Conservation (phyloP, 495 filamentous ascomycete species). For the Hamigera avellanea region DNA sequence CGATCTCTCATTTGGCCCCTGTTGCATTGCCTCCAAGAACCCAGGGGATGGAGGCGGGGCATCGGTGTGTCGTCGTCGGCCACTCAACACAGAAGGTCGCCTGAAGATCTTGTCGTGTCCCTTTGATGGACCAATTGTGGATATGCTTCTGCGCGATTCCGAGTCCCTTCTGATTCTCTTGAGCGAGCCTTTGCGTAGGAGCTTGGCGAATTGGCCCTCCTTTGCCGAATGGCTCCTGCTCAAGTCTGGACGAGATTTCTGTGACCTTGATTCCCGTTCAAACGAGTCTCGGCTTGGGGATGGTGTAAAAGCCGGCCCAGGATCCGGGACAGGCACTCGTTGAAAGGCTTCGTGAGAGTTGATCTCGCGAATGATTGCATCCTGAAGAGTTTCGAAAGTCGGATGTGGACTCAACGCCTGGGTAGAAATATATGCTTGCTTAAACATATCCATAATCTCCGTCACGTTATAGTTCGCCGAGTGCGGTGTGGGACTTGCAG, state of each 20-base stretch:
- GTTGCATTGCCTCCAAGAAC: slow-evolving; percentile 14
- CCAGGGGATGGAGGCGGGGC: slow-evolving; percentile 24
- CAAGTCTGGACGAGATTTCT: slow-evolving; percentile 1
- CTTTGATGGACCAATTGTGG: slow-evolving; percentile 18
- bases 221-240: slow-evolving; percentile 16
- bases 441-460: slow-evolving; percentile 36
- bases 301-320: slow-evolving; percentile 28
- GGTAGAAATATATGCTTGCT: slow-evolving; percentile 23
- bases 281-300: slow-evolving; percentile 16
- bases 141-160: slow-evolving; percentile 23
- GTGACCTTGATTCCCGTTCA: not conserved
- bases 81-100: slow-evolving; percentile 8
- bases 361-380: slow-evolving; percentile 36
- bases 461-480: slow-evolving; percentile 18
- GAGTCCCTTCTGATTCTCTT: slow-evolving; percentile 21
- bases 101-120: slow-evolving; percentile 12
- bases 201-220: slow-evolving; percentile 18
- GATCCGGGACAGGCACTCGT: slow-evolving; percentile 22
- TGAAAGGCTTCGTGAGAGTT: slow-evolving; percentile 38
- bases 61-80: slow-evolving; percentile 30
- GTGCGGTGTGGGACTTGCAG: slow-evolving; percentile 13
- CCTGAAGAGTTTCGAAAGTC: slow-evolving; percentile 33
- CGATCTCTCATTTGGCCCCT: slow-evolving; percentile 1
- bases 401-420: slow-evolving; percentile 22
- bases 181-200: slow-evolving; percentile 23